Evolutionary conservation across 495 filamentous ascomycete genomes (phyloP).

Genomic region (Bryoglossum gracile): DNA sequence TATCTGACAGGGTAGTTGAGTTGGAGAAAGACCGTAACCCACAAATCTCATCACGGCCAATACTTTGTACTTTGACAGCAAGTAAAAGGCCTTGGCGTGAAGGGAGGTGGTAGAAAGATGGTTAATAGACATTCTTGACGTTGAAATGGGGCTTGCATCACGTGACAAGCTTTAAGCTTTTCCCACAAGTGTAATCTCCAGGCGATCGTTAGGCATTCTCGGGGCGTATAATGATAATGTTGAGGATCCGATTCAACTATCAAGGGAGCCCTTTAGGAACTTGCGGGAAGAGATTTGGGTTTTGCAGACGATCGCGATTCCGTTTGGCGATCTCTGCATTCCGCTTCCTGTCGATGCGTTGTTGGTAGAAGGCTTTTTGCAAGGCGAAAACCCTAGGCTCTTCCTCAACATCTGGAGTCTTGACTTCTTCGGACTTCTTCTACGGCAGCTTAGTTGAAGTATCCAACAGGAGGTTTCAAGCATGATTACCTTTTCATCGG

Average conservation of each 20-base stretch:
- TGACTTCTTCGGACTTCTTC: conserved; percentile 18
- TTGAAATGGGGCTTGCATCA: too few relatives aligned
- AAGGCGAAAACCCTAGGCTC: conserved; percentile 78
- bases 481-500: conserved; percentile 43
- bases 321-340: conserved; percentile 73
- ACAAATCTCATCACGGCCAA: neutral
- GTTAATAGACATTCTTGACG: too few relatives aligned
- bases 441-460: conserved; percentile 6
- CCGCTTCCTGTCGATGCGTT: conserved; percentile 69
- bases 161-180: too few relatives aligned
- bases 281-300: conserved; percentile 72
- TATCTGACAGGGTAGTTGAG: conserved; percentile 8
- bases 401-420: conserved; percentile 31
- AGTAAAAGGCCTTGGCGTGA: too few relatives aligned
- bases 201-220: too few relatives aligned
- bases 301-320: conserved; percentile 73
- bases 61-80: too few relatives aligned
- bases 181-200: too few relatives aligned
- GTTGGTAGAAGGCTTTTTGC: conserved; percentile 82
- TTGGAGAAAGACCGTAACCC: too few relatives aligned
- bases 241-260: too few relatives aligned
- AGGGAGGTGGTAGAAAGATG: too few relatives aligned
- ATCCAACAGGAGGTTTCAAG: neutral
- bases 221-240: too few relatives aligned
- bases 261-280: conserved; percentile 53